Evolutionary conservation across 2,329 filamentous ascomycete species (phyloP).

Genomic region (Fusarium oxysporum): DNA sequence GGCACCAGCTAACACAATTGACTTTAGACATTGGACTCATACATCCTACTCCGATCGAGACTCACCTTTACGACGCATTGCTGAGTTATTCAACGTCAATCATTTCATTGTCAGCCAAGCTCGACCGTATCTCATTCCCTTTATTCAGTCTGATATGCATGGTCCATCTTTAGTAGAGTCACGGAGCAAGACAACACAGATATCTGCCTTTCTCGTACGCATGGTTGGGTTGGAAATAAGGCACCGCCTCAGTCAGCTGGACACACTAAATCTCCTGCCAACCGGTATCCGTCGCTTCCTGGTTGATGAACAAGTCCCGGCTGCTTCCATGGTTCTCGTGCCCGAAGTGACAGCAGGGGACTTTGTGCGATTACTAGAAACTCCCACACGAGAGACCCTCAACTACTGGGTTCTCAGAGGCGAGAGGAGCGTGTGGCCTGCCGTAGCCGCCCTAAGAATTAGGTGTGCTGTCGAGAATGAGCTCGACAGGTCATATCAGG

Average conservation of each 20-base stretch:
- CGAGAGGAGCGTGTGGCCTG: conserved; percentile 91
- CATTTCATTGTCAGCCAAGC: conserved; percentile 96
- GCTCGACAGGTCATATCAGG: conserved; percentile 85
- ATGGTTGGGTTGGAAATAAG: conserved; percentile 81
- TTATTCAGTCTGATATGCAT: conserved; percentile 84
- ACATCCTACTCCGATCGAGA: conserved; percentile 74
- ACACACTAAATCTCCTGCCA: conserved; percentile 80
- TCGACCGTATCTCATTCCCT: conserved; percentile 87
- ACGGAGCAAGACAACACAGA: conserved; percentile 67
- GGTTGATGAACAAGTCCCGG: conserved; percentile 84
- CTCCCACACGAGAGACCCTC: conserved; percentile 79
- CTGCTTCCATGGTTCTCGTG: conserved; percentile 82
- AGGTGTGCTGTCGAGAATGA: conserved; percentile 89
- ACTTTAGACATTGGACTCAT: conserved; percentile 76
- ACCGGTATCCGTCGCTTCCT: conserved; percentile 78
- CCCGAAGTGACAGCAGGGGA: conserved; percentile 80
- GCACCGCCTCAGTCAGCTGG: conserved; percentile 84
- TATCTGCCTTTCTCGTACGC: conserved; percentile 70
- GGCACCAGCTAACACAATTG: conserved; percentile 70
- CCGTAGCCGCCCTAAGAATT: conserved; percentile 82
- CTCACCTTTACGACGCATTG: conserved; percentile 75
- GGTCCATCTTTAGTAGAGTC: conserved; percentile 73
- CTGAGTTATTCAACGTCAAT: conserved; percentile 91
- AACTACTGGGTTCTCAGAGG: conserved; percentile 88
- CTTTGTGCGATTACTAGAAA: conserved; percentile 83